Evolutionary conservation across 176 grass and related monocot genomes (phyloP), one percentile per base, ranked within the genome.

Genomic region (Oryza glumipatula): DNA sequence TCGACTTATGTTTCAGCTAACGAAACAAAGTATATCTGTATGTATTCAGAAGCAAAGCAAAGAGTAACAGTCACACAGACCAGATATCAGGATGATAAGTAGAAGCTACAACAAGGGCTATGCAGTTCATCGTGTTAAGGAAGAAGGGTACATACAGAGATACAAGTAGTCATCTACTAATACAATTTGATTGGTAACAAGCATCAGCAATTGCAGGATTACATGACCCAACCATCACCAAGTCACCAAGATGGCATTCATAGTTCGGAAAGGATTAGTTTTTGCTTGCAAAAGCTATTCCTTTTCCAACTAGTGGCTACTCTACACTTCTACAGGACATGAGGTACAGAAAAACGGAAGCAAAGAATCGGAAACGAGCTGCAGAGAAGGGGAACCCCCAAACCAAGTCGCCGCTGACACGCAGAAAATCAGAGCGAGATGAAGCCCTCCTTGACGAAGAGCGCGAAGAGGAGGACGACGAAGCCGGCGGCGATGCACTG

Each of bases 361-460:
- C 30, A 32, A 32, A 32, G 30, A 2, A 32, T 32, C 13, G 54
- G 9, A 76, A 24, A 17, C 0, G 69, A 47, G 80, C 39, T 65
- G 70, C 39, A 6, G 39, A 21, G 14, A 46, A 56, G 67, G 24
- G 28, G 22, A 63, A 3, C 0, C 44, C 15, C 26, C 15, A 9
- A 2, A 67, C 5, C 45, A 4, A 12, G 0, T 15, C 1, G 7
- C 16, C 1, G 11, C 16, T 0, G 43, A 39, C 79, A 54, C 17
- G 22, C 49, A 9, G 66, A 11, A 11, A 11, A 64, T 88, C 86
- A 99, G 86, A 99, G 70, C 54, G 93, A 99, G 88, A 99, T 35
- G 80, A 96, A 84, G 24, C 96, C 96, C 86, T 99, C 96, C 89
- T 99, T 99, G 88, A 99, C 79, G 76, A 90, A 83, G 78, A 96